Base-by-base conservation (phyloP, 2,329 filamentous ascomycete species). In the Diaporthe nobilis region DNA sequence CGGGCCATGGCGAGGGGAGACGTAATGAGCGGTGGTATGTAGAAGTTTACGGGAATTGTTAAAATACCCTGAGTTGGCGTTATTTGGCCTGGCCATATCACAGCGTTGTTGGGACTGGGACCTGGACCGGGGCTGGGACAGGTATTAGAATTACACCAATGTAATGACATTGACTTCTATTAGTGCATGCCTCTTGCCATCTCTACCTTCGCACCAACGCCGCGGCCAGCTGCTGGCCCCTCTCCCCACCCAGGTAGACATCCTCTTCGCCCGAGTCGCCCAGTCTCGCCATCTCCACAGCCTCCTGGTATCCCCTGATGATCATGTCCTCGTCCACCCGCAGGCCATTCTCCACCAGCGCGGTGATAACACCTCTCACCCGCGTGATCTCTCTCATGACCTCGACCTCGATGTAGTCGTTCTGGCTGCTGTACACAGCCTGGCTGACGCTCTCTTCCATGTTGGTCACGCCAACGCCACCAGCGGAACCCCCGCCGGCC, bases 351-450 rank as follows among this genome's bases (percentile, higher is more conserved):
- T 97, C 94, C 2, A 98, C 94, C 76, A 99, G 86, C 1, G 95
- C 93, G 75, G 92, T 90, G 74, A 99, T 94, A 74, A 97, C 94
- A 31, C 94, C 94, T 49, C 94, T 90, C 61, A 98, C 89, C 76
- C 96, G 89, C 22, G 95, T 92, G 84, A 99, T 98, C 87, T 98
- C 97, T 77, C 93, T 91, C 87, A 97, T 92, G 22, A 95, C 96
- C 68, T 92, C 91, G 2, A 91, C 86, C 31, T 91, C 87, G 78
- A 99, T 95, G 74, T 91, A 89, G 82, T 98, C 96, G 82, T 99
- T 99, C 86, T 98, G 95, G 82, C 94, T 97, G 73, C 94, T 97
- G 85, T 99, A 99, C 80, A 98, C 95, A 72, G 93, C 94, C 80
- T 92, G 92, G 78, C 92, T 95, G 28, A 97, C 94, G 79, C 88